These are phyloP conservation scores for Globisporangium solare DNA, from an alignment of 352 stramenopile species.

Conservation along the genomic window DNA sequence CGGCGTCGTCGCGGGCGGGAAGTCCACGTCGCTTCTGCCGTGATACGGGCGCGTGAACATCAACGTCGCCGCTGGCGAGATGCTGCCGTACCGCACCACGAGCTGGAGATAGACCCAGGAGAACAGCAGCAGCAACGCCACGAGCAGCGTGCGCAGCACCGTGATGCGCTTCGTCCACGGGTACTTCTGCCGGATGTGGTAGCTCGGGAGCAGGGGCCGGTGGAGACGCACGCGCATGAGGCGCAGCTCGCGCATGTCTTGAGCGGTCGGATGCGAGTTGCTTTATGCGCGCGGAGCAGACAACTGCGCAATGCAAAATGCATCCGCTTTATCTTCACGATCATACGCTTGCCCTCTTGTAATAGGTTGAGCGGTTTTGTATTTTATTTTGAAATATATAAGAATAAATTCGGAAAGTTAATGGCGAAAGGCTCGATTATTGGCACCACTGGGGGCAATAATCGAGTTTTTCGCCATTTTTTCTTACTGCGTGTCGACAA, in stretches of 20 bases:
- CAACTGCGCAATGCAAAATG: background rate
- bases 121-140: constrained; percentile 20
- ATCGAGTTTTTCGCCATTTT: too few relatives aligned
- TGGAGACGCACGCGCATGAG: constrained; percentile 53
- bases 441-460: too few relatives aligned
- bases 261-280: background rate
- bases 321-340: too few relatives aligned
- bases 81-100: constrained; percentile 70
- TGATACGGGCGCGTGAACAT: constrained; percentile 62
- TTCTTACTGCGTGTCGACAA: too few relatives aligned
- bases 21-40: constrained; percentile 39
- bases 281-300: background rate
- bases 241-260: constrained; percentile 19
- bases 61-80: constrained; percentile 58
- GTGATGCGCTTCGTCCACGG: constrained; percentile 40
- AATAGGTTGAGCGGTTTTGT: too few relatives aligned
- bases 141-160: constrained; percentile 26
- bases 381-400: too few relatives aligned
- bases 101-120: constrained; percentile 59
- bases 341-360: too few relatives aligned
- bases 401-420: too few relatives aligned
- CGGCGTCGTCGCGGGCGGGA: constrained; percentile 19
- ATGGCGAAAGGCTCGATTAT: too few relatives aligned
- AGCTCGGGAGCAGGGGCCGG: constrained; percentile 54
- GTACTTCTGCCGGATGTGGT: constrained; percentile 19